Conservation (phyloP, 768 basidiomycete species). For the Mycena venus region DNA sequence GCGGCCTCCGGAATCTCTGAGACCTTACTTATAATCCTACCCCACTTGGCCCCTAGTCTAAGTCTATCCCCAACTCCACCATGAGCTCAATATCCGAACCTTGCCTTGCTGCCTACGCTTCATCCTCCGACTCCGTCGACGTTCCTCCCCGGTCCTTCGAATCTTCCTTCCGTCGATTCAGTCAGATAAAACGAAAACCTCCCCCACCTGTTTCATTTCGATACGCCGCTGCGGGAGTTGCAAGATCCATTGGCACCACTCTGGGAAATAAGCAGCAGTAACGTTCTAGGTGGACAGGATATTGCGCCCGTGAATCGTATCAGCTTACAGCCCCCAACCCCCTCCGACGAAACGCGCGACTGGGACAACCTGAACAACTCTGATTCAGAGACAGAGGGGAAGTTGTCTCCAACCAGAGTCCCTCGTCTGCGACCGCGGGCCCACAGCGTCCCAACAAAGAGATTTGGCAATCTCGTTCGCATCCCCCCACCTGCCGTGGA, state of each 20-base stretch:
- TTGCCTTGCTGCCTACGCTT: neutral
- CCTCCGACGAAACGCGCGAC: conserved; percentile 10
- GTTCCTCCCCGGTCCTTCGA: neutral
- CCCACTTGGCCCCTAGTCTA: neutral
- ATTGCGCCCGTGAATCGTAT: neutral
- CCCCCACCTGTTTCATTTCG: conserved; percentile 35
- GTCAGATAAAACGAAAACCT: conserved; percentile 26
- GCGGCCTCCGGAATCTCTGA: neutral
- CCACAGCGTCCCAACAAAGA: conserved; percentile 20
- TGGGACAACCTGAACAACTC: conserved; percentile 4
- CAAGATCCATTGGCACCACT: conserved; percentile 61
- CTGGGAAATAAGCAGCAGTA: conserved; percentile 56
- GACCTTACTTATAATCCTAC: conserved; percentile 1
- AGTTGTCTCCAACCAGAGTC: neutral
- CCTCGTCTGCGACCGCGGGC: conserved; percentile 6
- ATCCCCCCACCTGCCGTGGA: conserved; percentile 27
- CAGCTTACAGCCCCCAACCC: neutral
- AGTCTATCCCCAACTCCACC: neutral
- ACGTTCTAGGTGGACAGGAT: conserved; percentile 35
- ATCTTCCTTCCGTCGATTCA: conserved; percentile 9
- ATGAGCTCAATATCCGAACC: conserved; percentile 3
- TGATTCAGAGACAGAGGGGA: conserved; percentile 15
- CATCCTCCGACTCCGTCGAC: neutral
- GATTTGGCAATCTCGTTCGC: conserved; percentile 16
- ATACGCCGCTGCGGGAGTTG: conserved; percentile 62